Percentiles rank a stretch among this genome's conserved stretches.
phyloP scores from a whole-genome alignment of 208 protist genomes.

The Crithidia sp. region DNA sequence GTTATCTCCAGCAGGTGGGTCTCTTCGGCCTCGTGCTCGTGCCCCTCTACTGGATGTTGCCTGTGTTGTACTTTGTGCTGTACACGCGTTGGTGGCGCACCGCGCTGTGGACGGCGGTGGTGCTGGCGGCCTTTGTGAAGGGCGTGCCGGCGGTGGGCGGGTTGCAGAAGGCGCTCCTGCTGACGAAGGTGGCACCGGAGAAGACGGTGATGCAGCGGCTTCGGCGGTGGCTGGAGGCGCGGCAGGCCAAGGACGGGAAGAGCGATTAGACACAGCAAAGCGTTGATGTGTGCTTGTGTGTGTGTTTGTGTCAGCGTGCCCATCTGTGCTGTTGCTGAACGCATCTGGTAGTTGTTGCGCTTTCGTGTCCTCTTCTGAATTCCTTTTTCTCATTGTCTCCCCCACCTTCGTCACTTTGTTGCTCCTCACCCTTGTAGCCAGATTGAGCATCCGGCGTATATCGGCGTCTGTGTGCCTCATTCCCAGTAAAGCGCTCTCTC shows the following conservation, averaged over 20 bases:
- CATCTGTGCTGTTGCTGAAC: not conserved
- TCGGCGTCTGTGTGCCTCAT: no score
- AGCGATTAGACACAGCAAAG: constrained; percentile 1
- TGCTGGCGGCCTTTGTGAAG: constrained; percentile 12
- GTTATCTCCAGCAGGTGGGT: constrained; percentile 32
- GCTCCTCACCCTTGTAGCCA: no score
- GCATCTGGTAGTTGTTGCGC: not conserved
- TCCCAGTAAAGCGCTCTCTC: not conserved
- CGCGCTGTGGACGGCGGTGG: constrained; percentile 14
- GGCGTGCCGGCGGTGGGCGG: constrained; percentile 15
- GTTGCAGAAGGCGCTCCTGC: constrained; percentile 26
- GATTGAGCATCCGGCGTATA: no score
- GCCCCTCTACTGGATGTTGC: constrained; percentile 26
- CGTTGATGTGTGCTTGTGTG: not conserved
- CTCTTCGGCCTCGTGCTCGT: constrained; percentile 17
- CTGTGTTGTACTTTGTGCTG: constrained; percentile 26
- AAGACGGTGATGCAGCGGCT: constrained; percentile 25
- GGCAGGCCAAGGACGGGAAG: constrained; percentile 13
- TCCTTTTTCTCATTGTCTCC: no score
- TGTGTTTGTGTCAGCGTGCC: not conserved
- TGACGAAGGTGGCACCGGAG: constrained; percentile 23
- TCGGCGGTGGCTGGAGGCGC: constrained; percentile 4
- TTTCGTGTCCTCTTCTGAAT: no score
- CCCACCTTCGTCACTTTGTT: no score
- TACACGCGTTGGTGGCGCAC: constrained; percentile 26